phyloP scores from a whole-genome alignment of 139 green algal genomes.

The Axilococcus clingmanii region DNA sequence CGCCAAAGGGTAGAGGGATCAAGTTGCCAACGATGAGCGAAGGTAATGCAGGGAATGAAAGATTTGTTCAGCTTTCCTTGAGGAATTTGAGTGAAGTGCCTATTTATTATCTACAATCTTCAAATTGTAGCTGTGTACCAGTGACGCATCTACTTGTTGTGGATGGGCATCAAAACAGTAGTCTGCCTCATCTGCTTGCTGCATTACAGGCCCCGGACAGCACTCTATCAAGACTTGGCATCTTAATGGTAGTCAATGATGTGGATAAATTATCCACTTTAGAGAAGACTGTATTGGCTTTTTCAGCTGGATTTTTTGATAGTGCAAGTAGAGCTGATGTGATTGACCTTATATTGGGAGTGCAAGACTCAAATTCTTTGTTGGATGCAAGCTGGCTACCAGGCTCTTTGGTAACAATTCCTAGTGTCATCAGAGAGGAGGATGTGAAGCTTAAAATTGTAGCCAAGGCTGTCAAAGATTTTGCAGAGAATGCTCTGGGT shows the following conservation, averaged over 20 bases:
- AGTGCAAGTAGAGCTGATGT: neutral
- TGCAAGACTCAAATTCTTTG: neutral
- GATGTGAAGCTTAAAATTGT: neutral
- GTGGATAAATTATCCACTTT: neutral
- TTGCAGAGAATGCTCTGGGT: constrained; percentile 15
- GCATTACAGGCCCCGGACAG: constrained; percentile 17
- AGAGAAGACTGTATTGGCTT: constrained; percentile 5
- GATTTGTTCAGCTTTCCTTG: too few relatives aligned
- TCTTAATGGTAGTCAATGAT: constrained; percentile 22
- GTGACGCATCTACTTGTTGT: too few relatives aligned
- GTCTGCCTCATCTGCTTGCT: too few relatives aligned
- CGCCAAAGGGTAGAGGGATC: too few relatives aligned
- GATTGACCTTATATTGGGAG: constrained; percentile 10
- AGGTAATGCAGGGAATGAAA: too few relatives aligned
- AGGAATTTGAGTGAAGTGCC: too few relatives aligned
- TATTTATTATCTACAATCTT: too few relatives aligned
- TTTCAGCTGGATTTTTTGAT: constrained; percentile 1
- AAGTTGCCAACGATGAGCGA: too few relatives aligned
- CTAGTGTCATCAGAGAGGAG: neutral
- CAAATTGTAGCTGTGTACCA: too few relatives aligned
- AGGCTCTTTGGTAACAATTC: neutral
- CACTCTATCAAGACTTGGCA: constrained; percentile 13
- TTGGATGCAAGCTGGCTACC: neutral
- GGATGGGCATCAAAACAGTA: too few relatives aligned
- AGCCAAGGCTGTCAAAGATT: neutral